Conservation (phyloP, 345 rosid species). For the Moringa oleifera region DNA sequence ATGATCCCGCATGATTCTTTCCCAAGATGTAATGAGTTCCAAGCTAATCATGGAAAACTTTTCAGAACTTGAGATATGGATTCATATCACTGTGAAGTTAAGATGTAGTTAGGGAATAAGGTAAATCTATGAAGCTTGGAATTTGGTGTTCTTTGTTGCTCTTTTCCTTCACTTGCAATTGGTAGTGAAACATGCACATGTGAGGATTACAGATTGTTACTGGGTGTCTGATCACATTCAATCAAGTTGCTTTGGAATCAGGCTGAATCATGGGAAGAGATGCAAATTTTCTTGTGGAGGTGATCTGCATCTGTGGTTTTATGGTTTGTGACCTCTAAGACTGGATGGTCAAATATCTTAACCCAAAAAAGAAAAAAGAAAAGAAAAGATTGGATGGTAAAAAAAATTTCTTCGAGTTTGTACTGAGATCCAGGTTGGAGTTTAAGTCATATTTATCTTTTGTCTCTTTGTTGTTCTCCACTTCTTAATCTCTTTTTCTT, state of each 20-base stretch:
- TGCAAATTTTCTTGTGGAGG: not conserved
- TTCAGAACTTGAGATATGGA: no score
- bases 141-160: not conserved
- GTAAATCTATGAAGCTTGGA: no score
- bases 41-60: no score
- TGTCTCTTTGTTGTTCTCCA: slow-evolving; percentile 1
- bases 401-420: not conserved
- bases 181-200: not conserved
- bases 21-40: no score
- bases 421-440: not conserved
- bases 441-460: not conserved
- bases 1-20: no score
- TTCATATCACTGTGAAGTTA: no score
- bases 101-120: no score
- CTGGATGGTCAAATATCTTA: no score
- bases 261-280: not conserved
- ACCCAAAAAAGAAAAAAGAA: no score
- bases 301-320: not conserved
- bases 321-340: not conserved
- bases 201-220: not conserved
- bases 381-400: not conserved
- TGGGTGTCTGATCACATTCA: not conserved
- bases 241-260: not conserved
- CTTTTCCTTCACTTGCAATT: not conserved
- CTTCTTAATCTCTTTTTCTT: not conserved